These are phyloP conservation scores for Emergomyces pasteurianus DNA, from an alignment of 2,329 filamentous ascomycete genomes.

Conservation along the genomic window DNA sequence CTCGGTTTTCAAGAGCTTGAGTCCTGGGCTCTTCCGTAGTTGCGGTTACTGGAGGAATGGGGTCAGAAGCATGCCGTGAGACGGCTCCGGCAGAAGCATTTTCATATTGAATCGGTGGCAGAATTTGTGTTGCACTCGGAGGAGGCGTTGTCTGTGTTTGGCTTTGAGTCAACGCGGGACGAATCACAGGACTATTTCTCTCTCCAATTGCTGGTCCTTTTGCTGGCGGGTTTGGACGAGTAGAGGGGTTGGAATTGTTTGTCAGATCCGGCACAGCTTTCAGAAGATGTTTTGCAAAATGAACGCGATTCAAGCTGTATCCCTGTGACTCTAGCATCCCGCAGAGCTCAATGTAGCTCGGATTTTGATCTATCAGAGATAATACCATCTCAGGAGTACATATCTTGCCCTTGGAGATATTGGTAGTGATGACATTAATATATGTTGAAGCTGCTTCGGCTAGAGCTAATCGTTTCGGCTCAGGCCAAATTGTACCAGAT, in stretches of 20 bases:
- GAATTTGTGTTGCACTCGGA: not conserved
- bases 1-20: not conserved
- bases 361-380: slow-evolving; percentile 40
- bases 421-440: slow-evolving; percentile 26
- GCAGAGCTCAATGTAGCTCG: slow-evolving; percentile 45
- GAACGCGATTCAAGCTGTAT: slow-evolving; percentile 39
- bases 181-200: not conserved
- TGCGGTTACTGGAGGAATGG: not conserved
- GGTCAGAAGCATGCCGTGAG: not conserved
- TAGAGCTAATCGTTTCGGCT: slow-evolving; percentile 36
- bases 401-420: slow-evolving; percentile 29
- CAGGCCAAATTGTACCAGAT: slow-evolving; percentile 38
- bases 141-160: not conserved
- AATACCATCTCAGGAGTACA: slow-evolving; percentile 29
- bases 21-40: not conserved
- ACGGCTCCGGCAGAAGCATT: not conserved
- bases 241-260: not conserved
- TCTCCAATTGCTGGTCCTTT: no score
- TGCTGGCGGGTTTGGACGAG: not conserved
- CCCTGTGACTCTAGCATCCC: slow-evolving; percentile 40
- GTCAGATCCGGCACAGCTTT: slow-evolving; percentile 19
- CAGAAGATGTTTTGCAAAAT: slow-evolving; percentile 41
- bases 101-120: not conserved
- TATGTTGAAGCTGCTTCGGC: slow-evolving; percentile 39
- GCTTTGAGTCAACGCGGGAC: not conserved